phyloP scores from a whole-genome alignment of 2,329 filamentous ascomycete species.

The Aspergillus piperis region DNA sequence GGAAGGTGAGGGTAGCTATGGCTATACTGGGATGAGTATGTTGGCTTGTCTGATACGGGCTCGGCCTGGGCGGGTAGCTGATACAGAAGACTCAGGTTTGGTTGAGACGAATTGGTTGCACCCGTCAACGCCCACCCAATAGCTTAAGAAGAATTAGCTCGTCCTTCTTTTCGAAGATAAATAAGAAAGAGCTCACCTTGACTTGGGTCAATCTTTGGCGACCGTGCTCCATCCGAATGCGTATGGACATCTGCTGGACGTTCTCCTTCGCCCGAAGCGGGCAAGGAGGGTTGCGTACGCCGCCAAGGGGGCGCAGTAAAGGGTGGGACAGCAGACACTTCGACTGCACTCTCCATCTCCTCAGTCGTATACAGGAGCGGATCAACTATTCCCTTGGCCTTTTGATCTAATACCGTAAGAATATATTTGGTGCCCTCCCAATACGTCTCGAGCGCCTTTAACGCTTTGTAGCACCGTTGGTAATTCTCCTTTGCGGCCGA shows the following conservation, averaged over 20 bases:
- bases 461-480: slow-evolving; percentile 78
- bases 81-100: slow-evolving; percentile 79
- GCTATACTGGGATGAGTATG: slow-evolving; percentile 34
- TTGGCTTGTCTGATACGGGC: slow-evolving; percentile 27
- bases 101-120: slow-evolving; percentile 80
- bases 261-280: slow-evolving; percentile 28
- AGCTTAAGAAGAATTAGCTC: slow-evolving; percentile 49
- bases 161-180: neutral
- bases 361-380: slow-evolving; percentile 66
- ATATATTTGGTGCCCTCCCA: slow-evolving; percentile 90
- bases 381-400: slow-evolving; percentile 82
- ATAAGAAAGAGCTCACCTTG: slow-evolving; percentile 48
- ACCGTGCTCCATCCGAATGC: slow-evolving; percentile 38
- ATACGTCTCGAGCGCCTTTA: slow-evolving; percentile 78
- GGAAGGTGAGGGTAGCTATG: slow-evolving; percentile 31
- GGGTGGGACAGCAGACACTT: slow-evolving; percentile 54
- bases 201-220: slow-evolving; percentile 52
- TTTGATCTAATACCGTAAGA: slow-evolving; percentile 80
- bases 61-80: slow-evolving; percentile 53
- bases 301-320: slow-evolving; percentile 57
- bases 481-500: slow-evolving; percentile 85
- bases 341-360: slow-evolving; percentile 72
- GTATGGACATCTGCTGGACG: slow-evolving; percentile 27
- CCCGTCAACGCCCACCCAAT: slow-evolving; percentile 89
- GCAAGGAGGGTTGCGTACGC: slow-evolving; percentile 34